Evolutionary conservation across 306 rosid genomes (phyloP).

Genomic region (Prunus mume): DNA sequence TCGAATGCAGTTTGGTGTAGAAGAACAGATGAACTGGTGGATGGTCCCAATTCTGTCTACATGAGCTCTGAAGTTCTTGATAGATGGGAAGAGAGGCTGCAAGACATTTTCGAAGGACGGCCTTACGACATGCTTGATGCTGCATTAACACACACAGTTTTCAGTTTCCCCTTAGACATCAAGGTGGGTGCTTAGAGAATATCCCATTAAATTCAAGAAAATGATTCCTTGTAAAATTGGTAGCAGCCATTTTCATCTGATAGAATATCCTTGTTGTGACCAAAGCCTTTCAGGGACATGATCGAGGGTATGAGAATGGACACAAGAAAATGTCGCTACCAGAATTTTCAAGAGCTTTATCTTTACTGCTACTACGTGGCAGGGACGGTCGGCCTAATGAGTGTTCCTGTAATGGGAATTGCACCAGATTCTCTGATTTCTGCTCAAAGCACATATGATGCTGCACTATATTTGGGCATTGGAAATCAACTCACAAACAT

Average conservation of each 20-base stretch:
- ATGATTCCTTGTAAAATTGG: background rate
- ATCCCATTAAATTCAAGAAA: background rate
- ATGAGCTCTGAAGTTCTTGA: conserved; percentile 76
- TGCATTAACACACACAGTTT: conserved; percentile 65
- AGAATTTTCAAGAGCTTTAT: conserved; percentile 70
- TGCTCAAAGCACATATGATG: conserved; percentile 48
- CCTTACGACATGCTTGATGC: conserved; percentile 83
- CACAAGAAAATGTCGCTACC: conserved; percentile 54
- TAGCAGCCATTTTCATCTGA: background rate
- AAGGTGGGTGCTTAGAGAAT: conserved; percentile 58
- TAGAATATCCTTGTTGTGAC: background rate
- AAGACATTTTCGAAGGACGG: conserved; percentile 62
- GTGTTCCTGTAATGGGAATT: conserved; percentile 86
- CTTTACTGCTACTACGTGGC: conserved; percentile 92
- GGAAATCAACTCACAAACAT: conserved; percentile 91
- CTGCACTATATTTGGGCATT: conserved; percentile 73
- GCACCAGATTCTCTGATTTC: conserved; percentile 57
- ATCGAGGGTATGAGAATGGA: conserved; percentile 94
- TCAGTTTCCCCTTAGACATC: conserved; percentile 67
- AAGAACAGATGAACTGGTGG: conserved; percentile 86
- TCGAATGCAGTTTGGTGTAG: conserved; percentile 77
- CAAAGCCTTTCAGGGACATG: conserved; percentile 80
- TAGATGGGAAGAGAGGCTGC: conserved; percentile 80
- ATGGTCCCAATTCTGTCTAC: conserved; percentile 71
- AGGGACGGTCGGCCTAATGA: conserved; percentile 91